Evolutionary conservation across 768 basidiomycete species (phyloP), one percentile per base, ranked within the genome.

Genomic region (Ephemerocybe angulata): DNA sequence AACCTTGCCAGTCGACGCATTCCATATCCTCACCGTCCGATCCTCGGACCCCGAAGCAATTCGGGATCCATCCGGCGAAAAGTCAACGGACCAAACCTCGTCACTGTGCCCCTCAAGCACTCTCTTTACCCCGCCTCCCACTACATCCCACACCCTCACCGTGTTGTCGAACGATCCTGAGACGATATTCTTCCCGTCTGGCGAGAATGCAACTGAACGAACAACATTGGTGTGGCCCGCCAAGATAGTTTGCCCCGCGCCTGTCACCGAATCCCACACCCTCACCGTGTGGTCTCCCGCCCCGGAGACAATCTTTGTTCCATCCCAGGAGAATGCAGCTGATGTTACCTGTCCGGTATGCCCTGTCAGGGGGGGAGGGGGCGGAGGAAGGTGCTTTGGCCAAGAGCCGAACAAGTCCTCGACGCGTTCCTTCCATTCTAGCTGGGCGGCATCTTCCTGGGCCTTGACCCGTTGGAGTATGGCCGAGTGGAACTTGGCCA

Each of bases 241-340:
- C 1, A 60, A 25, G 6, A 54, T 22, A 21, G 30, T 46, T 7
- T 59, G 30, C 48, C 48, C 28, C 17, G 22, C 37, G 8, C 55
- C 58, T 6, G 49, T 58, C 24, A 41, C 22, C 19, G 53, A 54
- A 55, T 61, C 54, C 64, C 65, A 63, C 5, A 66, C 50, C 6
- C 57, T 40, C 15, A 63, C 51, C 11, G 57, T 50, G 0, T 21
- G 1, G 41, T 61, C 57, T 1, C 31, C 5, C 1, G 59, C 58
- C 4, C 56, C 57, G 30, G 63, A 62, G 7, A 54, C 58, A 46
- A 64, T 58, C 3, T 44, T 44, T 3, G 7, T 59, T 28, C 57
- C 63, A 52, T 65, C 55, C 2, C 11, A 7, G 22, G 21, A 53
- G 41, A 42, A 53, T 31, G 27, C 41, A 31, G 44, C 52, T 6